These are phyloP conservation scores for Xylariaceae sp. DNA, from an alignment of 2,329 filamentous ascomycete species.

Conservation along the genomic window DNA sequence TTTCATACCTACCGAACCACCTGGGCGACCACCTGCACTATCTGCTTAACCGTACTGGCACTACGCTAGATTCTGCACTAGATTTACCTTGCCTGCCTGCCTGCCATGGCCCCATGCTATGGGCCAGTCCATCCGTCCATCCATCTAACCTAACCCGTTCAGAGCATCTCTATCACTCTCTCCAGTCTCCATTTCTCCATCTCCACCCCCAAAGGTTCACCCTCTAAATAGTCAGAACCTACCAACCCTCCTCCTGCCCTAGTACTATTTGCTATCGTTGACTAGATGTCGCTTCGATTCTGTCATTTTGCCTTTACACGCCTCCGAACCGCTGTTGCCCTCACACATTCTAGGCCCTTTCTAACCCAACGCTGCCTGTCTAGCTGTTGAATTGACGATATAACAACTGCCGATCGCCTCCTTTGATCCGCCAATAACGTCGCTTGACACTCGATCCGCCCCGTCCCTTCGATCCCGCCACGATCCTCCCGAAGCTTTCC, in stretches of 20 bases:
- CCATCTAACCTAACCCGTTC: slow-evolving; percentile 10
- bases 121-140: too few species aligned
- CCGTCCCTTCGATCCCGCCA: slow-evolving; percentile 4
- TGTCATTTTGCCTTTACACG: background rate
- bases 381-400: slow-evolving; percentile 9
- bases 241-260: slow-evolving; percentile 1
- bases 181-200: background rate
- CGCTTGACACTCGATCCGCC: background rate
- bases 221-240: background rate
- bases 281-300: background rate
- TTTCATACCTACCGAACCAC: background rate
- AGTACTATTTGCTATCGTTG: background rate
- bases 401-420: background rate
- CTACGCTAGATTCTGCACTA: background rate
- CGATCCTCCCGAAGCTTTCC: slow-evolving; percentile 7
- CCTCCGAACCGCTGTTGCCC: background rate
- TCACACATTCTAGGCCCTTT: background rate
- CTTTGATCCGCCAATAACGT: background rate
- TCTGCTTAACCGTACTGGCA: background rate
- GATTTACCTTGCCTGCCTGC: background rate
- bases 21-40: background rate
- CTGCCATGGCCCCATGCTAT: too few species aligned
- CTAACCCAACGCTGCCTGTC: background rate
- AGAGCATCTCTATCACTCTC: slow-evolving; percentile 12
- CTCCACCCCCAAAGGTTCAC: slow-evolving; percentile 7